phyloP scores from a whole-genome alignment of 805 yeast genomes.

The Wickerhamia fluorescens region DNA sequence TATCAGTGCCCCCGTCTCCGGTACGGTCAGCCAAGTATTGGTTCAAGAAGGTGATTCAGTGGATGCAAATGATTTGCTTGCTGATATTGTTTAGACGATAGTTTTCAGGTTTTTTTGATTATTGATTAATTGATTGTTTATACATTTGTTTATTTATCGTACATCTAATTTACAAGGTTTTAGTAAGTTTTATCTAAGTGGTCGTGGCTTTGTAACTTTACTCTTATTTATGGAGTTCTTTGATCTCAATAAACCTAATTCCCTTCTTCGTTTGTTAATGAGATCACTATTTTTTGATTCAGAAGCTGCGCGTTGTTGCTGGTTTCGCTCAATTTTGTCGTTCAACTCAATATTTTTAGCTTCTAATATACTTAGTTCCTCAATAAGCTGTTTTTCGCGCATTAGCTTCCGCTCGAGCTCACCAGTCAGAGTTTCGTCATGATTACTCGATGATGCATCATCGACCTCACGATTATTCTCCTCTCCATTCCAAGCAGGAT shows the following conservation, averaged over 20 bases:
- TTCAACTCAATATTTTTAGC: conserved; percentile 19
- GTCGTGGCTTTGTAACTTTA: too few species aligned
- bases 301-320: conserved; percentile 7
- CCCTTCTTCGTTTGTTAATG: conserved; percentile 14
- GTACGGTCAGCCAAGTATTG: conserved; percentile 68
- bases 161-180: neutral
- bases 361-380: conserved; percentile 18
- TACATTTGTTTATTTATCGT: neutral
- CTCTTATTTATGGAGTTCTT: too few species aligned
- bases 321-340: conserved; percentile 13
- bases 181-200: neutral
- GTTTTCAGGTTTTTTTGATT: neutral
- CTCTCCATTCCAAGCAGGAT: conserved; percentile 34
- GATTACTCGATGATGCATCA: conserved; percentile 6
- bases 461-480: conserved; percentile 9
- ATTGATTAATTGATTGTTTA: neutral
- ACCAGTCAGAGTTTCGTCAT: neutral
- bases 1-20: conserved; percentile 83
- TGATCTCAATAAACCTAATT: conserved; percentile 17
- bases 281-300: conserved; percentile 7
- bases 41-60: conserved; percentile 92
- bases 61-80: conserved; percentile 84
- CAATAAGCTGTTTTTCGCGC: too few species aligned
- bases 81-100: conserved; percentile 17
- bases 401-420: neutral